Percentiles rank a stretch among this genome's conserved stretches.
phyloP scores from a whole-genome alignment of 495 filamentous ascomycete species.

The Trichoderma asperelloides region DNA sequence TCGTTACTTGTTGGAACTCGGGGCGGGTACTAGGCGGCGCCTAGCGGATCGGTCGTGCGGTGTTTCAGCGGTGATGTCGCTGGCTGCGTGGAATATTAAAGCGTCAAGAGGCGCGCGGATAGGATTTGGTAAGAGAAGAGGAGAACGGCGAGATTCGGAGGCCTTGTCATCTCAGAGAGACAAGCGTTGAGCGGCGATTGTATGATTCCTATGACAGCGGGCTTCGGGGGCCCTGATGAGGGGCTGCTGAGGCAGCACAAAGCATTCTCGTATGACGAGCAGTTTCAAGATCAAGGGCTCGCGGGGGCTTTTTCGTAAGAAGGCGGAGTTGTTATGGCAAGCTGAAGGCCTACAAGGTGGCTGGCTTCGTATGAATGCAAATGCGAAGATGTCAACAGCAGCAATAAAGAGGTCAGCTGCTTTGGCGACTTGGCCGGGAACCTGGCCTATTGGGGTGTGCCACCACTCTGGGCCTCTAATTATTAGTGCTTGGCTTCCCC shows the following conservation, averaged over 20 bases:
- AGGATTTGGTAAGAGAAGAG: not conserved
- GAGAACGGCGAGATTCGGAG: not conserved
- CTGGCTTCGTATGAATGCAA: not conserved
- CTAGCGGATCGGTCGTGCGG: not conserved
- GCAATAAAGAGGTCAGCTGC: not conserved
- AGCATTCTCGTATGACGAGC: slow-evolving; percentile 4
- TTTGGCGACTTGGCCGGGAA: not conserved
- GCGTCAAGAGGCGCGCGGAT: not conserved
- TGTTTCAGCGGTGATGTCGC: not conserved
- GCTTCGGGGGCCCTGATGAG: not conserved
- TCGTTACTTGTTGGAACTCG: not conserved
- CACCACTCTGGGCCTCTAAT: not conserved
- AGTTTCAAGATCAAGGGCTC: not conserved
- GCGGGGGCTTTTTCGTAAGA: not conserved
- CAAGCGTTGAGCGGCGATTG: not conserved
- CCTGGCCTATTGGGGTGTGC: not conserved
- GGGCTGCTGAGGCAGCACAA: slow-evolving; percentile 7
- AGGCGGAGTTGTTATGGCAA: not conserved
- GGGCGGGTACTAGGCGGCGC: not conserved
- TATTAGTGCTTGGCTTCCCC: not conserved
- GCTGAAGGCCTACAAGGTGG: not conserved
- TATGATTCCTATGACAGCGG: not conserved
- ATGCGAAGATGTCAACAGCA: not conserved
- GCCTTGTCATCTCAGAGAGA: not conserved
- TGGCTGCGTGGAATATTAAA: not conserved